Evolutionary conservation across 2,329 filamentous ascomycete species (phyloP).

Genomic region (Phialocephala subalpina): DNA sequence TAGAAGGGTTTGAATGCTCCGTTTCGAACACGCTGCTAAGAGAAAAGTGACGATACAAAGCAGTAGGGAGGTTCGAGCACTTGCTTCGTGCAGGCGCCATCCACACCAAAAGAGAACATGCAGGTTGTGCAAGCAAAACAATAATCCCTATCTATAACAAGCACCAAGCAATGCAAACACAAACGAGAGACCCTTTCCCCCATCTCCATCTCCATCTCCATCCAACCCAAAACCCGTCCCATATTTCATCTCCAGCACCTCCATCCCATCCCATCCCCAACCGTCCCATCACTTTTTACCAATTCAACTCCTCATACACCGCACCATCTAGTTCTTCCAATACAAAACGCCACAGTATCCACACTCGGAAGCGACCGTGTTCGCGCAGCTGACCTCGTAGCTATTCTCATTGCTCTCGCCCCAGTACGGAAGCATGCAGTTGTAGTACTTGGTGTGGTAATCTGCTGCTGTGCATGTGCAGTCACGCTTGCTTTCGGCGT

Average conservation of each 20-base stretch:
- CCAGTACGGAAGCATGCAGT: constrained; percentile 4
- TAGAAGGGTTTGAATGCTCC: too few relatives aligned
- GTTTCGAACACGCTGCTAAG: too few relatives aligned
- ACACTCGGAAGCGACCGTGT: background rate
- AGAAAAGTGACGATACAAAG: too few relatives aligned
- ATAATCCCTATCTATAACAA: background rate
- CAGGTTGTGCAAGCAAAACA: background rate
- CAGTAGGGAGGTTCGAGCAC: too few relatives aligned
- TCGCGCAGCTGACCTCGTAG: constrained; percentile 1
- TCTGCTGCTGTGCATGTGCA: background rate
- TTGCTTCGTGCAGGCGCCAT: too few relatives aligned
- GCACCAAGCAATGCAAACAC: constrained; percentile 3
- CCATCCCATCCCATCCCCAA: background rate
- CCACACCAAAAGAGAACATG: too few relatives aligned
- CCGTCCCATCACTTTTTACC: background rate
- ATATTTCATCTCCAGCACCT: constrained; percentile 1
- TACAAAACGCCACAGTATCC: constrained; percentile 7
- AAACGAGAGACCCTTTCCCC: background rate
- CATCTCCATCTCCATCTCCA: background rate
- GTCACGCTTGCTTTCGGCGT: background rate
- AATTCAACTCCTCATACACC: too few relatives aligned
- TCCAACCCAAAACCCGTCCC: background rate
- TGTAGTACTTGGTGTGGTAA: constrained; percentile 1
- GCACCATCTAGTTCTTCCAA: constrained; percentile 5
- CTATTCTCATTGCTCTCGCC: background rate